Evolutionary conservation across 345 rosid species (phyloP).

Genomic region (Arabidopsis thaliana): DNA sequence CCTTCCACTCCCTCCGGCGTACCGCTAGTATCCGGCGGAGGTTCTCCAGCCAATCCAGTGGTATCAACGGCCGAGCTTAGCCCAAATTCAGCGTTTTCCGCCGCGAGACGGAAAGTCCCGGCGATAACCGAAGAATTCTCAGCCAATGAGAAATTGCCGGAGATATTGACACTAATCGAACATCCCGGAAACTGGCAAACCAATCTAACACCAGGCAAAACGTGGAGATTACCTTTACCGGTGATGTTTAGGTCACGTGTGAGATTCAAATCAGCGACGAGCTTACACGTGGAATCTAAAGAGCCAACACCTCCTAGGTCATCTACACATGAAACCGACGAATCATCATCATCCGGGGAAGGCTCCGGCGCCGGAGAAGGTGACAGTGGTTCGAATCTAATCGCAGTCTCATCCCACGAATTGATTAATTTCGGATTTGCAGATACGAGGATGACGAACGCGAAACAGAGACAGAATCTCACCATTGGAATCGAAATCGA

Average conservation of each 20-base stretch:
- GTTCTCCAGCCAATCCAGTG: slow-evolving; percentile 77
- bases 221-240: slow-evolving; percentile 76
- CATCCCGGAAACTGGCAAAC: slow-evolving; percentile 66
- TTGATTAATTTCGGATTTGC: slow-evolving; percentile 1
- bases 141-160: slow-evolving; percentile 76
- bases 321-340: slow-evolving; percentile 79
- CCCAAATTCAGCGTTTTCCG: slow-evolving; percentile 67
- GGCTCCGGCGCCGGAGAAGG: slow-evolving; percentile 84
- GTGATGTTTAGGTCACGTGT: slow-evolving; percentile 68
- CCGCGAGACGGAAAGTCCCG: slow-evolving; percentile 68
- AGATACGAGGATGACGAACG: slow-evolving; percentile 29
- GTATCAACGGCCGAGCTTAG: slow-evolving; percentile 63
- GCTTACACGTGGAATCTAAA: slow-evolving; percentile 81
- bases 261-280: slow-evolving; percentile 81
- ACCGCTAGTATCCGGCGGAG: slow-evolving; percentile 85
- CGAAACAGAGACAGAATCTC: slow-evolving; percentile 30
- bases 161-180: slow-evolving; percentile 62
- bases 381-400: slow-evolving; percentile 60
- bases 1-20: slow-evolving; percentile 90
- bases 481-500: slow-evolving; percentile 16
- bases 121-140: slow-evolving; percentile 64
- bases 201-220: slow-evolving; percentile 71
- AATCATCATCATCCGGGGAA: slow-evolving; percentile 50
- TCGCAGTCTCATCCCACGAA: slow-evolving; percentile 30
- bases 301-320: slow-evolving; percentile 91